Evolutionary conservation across 1,139 yeast genomes (phyloP), one percentile per base, ranked within the genome.

Genomic region (Suhomyces atakaporum): DNA sequence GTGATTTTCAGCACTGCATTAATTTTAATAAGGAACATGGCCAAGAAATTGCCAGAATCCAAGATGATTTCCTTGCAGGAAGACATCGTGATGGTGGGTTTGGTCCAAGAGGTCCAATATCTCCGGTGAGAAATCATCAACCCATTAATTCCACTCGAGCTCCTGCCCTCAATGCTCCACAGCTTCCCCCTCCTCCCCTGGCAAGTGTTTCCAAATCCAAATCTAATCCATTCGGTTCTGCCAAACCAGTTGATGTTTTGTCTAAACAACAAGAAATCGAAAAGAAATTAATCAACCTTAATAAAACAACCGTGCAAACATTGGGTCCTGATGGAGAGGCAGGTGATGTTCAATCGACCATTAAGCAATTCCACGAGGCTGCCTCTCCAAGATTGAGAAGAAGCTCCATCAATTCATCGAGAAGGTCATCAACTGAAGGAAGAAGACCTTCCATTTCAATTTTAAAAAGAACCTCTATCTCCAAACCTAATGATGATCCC

Each of bases 281-380:
- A 26, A 63, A 64, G 43, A 63, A 73, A 48, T 58, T 82, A 42
- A 62, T 71, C 6, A 63, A 67, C 33, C 59, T 80, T 29, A 81
- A 81, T 49, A 72, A 75, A 27, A 80, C 84, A 0, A 81, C 86
- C 0, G 69, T 76, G 34, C 73, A 72, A 50, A 77, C 81, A 2
- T 46, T 74, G 25, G 78, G 75, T 0, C 56, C 61, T 12, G 56
- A 51, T 11, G 54, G 47, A 11, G 47, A 43, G 16, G 28, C 38
- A 7, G 39, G 43, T 4, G 52, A 52, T 32, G 45, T 46, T n/a
- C 53, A 53, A 33, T 38, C 42, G 9, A 44, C 47, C 2, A 29
- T 35, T 41, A 34, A 45, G 43, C 44, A 47, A 46, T 46, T 43
- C 39, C 39, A 50, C 7, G 44, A 47, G 16, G 35, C 38, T 9